Percentiles rank a stretch among this genome's conserved stretches.
Evolutionary conservation across 2,329 filamentous ascomycete species (phyloP).

Genomic region (Trichoderma gracile): DNA sequence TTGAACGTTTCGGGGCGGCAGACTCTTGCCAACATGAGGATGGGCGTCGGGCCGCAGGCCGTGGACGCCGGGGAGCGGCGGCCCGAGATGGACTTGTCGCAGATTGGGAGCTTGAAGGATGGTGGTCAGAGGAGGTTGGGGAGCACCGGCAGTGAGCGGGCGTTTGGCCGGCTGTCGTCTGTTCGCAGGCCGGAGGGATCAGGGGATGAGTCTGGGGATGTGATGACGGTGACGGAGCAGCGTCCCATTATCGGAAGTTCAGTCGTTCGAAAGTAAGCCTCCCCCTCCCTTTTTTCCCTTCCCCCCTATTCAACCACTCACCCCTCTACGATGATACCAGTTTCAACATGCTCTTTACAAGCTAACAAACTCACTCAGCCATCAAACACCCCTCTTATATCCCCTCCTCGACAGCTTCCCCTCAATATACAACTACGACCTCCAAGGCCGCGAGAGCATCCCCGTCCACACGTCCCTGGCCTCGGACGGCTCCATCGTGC

Average conservation of each 20-base stretch:
- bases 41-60: conserved; percentile 54
- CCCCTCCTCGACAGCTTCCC: conserved; percentile 86
- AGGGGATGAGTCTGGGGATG: conserved; percentile 17
- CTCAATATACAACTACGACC: conserved; percentile 60
- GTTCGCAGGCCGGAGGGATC: conserved; percentile 30
- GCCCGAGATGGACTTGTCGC: conserved; percentile 38
- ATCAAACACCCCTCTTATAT: conserved; percentile 61
- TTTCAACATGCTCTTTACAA: neutral
- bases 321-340: too few species aligned
- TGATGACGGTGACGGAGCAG: conserved; percentile 8
- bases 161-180: conserved; percentile 36
- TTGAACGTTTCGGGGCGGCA: conserved; percentile 78
- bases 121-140: neutral
- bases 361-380: conserved; percentile 35
- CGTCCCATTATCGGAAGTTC: conserved; percentile 35
- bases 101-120: conserved; percentile 30
- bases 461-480: conserved; percentile 62
- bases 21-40: conserved; percentile 71
- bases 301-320: neutral
- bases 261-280: conserved; percentile 34
- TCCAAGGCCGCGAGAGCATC: conserved; percentile 38
- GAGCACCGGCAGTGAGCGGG: conserved; percentile 25
- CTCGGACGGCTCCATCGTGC: conserved; percentile 72
- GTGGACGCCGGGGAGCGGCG: conserved; percentile 36
- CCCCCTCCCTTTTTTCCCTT: neutral